Conservation (phyloP, 495 filamentous ascomycete species). For the Lichina pygmaea region DNA sequence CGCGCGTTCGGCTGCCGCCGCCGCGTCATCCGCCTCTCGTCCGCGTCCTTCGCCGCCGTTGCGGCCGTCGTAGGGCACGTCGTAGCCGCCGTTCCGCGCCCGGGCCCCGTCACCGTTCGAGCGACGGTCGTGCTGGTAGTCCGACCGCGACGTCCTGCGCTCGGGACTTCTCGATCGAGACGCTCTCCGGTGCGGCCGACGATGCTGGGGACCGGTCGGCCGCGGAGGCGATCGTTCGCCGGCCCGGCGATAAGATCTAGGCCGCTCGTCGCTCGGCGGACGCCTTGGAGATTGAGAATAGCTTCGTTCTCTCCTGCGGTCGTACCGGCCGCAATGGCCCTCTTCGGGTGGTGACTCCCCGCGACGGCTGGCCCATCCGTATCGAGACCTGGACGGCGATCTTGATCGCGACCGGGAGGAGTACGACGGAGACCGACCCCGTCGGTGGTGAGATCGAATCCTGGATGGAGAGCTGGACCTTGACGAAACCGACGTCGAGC, state of each 20-base stretch:
- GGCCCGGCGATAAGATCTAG: too few species aligned
- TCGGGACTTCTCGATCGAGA: too few species aligned
- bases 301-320: neutral
- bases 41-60: neutral
- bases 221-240: neutral
- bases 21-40: neutral
- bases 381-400: slow-evolving; percentile 2
- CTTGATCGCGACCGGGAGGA: slow-evolving; percentile 13
- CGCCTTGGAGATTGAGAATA: neutral
- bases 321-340: neutral
- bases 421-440: slow-evolving; percentile 4
- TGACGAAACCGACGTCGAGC: too few species aligned
- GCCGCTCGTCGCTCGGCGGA: neutral
- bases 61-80: neutral
- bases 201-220: neutral
- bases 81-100: neutral
- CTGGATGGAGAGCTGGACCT: neutral
- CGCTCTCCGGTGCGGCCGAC: neutral
- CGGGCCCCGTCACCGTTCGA: neutral
- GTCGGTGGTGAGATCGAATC: slow-evolving; percentile 7
- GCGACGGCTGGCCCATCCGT: neutral
- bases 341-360: neutral
- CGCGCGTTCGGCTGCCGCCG: slow-evolving; percentile 21
- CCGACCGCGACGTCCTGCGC: too few species aligned
- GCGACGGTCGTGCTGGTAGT: neutral